phyloP scores from a whole-genome alignment of 352 stramenopile genomes.

The Bremia lactucae region DNA sequence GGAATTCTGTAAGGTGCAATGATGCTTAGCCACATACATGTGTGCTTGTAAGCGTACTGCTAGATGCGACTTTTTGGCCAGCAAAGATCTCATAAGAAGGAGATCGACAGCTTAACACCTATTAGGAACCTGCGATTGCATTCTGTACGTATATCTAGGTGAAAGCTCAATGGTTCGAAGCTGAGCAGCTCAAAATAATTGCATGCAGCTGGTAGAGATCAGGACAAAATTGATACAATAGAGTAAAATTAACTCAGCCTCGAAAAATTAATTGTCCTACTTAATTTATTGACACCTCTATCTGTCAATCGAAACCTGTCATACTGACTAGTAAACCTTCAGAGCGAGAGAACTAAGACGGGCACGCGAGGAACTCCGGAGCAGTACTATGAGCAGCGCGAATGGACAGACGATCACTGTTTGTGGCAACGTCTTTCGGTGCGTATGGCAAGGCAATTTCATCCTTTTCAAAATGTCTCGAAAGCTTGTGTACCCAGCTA shows the following conservation, averaged over 20 bases:
- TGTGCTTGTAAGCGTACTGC: conserved; percentile 62
- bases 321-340: conserved; percentile 6
- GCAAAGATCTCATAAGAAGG: conserved; percentile 22
- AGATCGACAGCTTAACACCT: too few relatives aligned
- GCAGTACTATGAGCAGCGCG: conserved; percentile 40
- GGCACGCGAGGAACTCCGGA: conserved; percentile 1
- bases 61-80: conserved; percentile 71
- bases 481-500: not conserved
- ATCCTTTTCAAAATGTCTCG: not conserved
- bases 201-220: too few relatives aligned
- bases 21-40: conserved; percentile 47
- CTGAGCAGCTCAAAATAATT: too few relatives aligned
- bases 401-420: conserved; percentile 72
- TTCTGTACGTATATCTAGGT: conserved; percentile 26
- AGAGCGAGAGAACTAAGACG: conserved; percentile 11
- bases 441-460: conserved; percentile 2
- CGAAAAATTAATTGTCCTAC: too few relatives aligned
- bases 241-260: too few relatives aligned
- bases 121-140: too few relatives aligned
- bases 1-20: conserved; percentile 58
- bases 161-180: conserved; percentile 27
- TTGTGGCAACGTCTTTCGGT: conserved; percentile 76
- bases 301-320: conserved; percentile 1
- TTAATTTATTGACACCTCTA: too few relatives aligned
- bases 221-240: too few relatives aligned